Evolutionary conservation across 176 grass and related monocot genomes (phyloP), one percentile per base, ranked within the genome.

Genomic region (Aegilops bicornis): DNA sequence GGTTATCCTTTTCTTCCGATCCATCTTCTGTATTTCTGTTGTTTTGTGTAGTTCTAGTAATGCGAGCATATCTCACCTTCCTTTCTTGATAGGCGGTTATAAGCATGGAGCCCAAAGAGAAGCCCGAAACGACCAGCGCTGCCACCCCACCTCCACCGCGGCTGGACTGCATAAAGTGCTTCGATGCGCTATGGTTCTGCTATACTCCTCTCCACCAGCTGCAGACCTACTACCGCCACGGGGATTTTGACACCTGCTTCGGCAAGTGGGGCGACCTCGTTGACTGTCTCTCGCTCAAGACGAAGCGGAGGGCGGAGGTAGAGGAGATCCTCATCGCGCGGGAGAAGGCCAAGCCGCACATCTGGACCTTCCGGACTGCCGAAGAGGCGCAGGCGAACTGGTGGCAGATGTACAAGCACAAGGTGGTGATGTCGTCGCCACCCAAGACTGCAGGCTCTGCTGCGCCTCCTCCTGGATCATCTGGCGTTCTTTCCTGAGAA

Each of bases 111-210:
- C 23, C 24, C 0, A 82, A 82, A 48, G 83, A 89, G 70, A 91
- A 85, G 67, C 59, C 31, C 3, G 6, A 37, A 30, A 52, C 48
- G 15, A 52, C 48, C 48, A 14, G 68, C 15, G 48, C 48, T 52
- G 5, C 48, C 48, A 52, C 5, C 48, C 7, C 48, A 52, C 48
- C 43, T 33, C 71, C 8, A 9, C 59, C 14, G 3, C 50, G 77
- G 4, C 83, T 78, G 64, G 93, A 95, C 61, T 96, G 93, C 87
- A 90, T 88, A 75, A 98, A 98, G 60, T 96, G 88, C 72, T 98
- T 98, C 36, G 97, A 98, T 37, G 82, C 82, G 9, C 90, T 98
- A n/a, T 98, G 92, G 90, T 98, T 98, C 82, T 98, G 93, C 90
- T 96, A 98, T 88, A 91, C 97, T 19, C 97, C 97, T 24, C 90